Percentiles rank a stretch among this genome's conserved stretches.
Evolutionary conservation across 1,139 yeast genomes (phyloP).

Genomic region (Debaryomyces psychrophilus): DNA sequence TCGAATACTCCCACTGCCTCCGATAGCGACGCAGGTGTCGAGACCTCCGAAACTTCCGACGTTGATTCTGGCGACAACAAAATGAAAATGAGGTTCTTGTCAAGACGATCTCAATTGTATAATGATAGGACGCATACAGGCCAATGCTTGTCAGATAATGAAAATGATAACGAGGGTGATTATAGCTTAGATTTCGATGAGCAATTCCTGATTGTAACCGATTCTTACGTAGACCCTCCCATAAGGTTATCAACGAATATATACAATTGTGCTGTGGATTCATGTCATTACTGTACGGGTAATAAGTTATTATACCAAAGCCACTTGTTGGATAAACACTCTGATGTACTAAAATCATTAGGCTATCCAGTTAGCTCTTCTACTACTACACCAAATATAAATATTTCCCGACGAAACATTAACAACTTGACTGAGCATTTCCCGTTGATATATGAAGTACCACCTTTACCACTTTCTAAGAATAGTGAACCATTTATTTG

Average conservation of each 20-base stretch:
- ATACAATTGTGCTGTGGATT: constrained; percentile 34
- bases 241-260: constrained; percentile 13
- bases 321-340: constrained; percentile 36
- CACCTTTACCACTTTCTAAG: constrained; percentile 28
- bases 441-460: constrained; percentile 31
- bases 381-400: constrained; percentile 7
- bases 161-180: background rate
- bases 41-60: constrained; percentile 9
- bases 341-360: constrained; percentile 24
- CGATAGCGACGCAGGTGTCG: background rate
- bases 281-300: constrained; percentile 38
- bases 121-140: background rate
- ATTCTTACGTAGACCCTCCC: constrained; percentile 13
- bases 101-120: background rate
- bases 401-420: constrained; percentile 17
- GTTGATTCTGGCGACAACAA: constrained; percentile 9
- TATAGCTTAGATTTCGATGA: constrained; percentile 24
- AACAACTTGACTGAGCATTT: constrained; percentile 25
- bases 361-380: constrained; percentile 38
- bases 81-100: background rate
- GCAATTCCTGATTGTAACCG: constrained; percentile 29
- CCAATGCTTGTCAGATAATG: background rate
- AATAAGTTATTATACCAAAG: constrained; percentile 32
- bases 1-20: background rate
- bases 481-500: constrained; percentile 25